Conservation (phyloP, 2,329 filamentous ascomycete species). For the Aspergillus puulaauensis region DNA sequence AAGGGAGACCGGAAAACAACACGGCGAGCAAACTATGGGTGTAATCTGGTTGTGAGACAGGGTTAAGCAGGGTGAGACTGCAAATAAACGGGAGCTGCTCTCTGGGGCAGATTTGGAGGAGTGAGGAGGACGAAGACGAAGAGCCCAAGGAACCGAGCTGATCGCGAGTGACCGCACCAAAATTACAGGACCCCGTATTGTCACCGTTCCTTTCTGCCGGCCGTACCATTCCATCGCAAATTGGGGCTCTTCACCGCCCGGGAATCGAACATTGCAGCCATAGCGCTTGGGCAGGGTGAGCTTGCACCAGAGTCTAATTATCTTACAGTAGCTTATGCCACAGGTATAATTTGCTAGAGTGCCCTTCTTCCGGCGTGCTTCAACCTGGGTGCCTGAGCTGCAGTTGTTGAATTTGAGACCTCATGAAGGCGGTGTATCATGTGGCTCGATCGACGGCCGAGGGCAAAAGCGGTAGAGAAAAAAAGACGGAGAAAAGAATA, state of each 20-base stretch:
- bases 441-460: neutral
- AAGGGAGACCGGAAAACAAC: conserved; percentile 7
- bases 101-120: conserved; percentile 9
- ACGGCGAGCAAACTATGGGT: conserved; percentile 9
- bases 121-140: conserved; percentile 14
- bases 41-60: conserved; percentile 1
- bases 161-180: conserved; percentile 4
- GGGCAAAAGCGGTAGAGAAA: conserved; percentile 3
- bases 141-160: conserved; percentile 10
- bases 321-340: neutral
- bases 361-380: neutral
- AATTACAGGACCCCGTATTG: conserved; percentile 5
- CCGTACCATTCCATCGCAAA: conserved; percentile 4
- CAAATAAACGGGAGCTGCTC: conserved; percentile 3
- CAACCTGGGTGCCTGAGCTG: neutral
- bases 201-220: conserved; percentile 16
- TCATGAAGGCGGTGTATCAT: conserved; percentile 1
- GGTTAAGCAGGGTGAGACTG: conserved; percentile 8
- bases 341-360: neutral
- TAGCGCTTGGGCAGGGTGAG: neutral
- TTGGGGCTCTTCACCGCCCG: conserved; percentile 4
- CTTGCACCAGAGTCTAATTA: neutral
- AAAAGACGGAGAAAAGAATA: conserved; percentile 1
- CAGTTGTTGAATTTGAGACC: neutral
- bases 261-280: neutral